Evolutionary conservation across 2,329 filamentous ascomycete genomes (phyloP), one percentile per base, ranked within the genome.

Genomic region (Pseudocercospora vitis): DNA sequence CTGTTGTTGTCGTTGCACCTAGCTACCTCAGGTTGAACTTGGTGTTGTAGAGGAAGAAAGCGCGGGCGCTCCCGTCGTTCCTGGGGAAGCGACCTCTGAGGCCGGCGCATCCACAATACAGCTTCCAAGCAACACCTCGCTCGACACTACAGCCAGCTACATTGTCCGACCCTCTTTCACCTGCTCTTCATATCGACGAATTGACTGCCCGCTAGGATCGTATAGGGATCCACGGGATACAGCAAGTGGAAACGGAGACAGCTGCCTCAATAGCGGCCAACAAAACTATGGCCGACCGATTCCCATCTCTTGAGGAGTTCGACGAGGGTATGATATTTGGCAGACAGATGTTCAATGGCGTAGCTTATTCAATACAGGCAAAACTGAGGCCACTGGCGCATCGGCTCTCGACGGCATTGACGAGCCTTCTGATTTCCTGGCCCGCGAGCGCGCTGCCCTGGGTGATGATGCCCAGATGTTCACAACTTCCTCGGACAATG

Each of bases 391-490:
- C 80, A 69, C 81, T 78, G 73, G 78, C 77, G 67, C 74, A 51
- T 66, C 70, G 46, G 67, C 68, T 56, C 72, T 77, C 54, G 72
- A 78, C 56, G 72, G 75, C 52, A 73, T 83, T 31, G 77, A 80
- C 58, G 85, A 86, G 26, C 79, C 82, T 58, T 85, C 89, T 68
- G 90, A 96, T 74, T 97, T 99, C 72, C 83, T 97, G 45, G 85
- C 89, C 59, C 89, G 92, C 63, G 94, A 99, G 77, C 89, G 91
- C 69, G 94, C 91, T 57, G 75, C 87, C 14, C 84, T 99, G 6
- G 94, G 94, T 62, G 94, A 96, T 60, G 94, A 97, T 72, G 94
- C 94, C 56, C 83, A 91, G 65, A 88, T 91, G 76, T 99, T 99
- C 73, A 81, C 87, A 59, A 88, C 88, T 26, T 81, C 84, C 57